phyloP scores from a whole-genome alignment of 768 basidiomycete genomes.

The Fomitopsis pulvina region DNA sequence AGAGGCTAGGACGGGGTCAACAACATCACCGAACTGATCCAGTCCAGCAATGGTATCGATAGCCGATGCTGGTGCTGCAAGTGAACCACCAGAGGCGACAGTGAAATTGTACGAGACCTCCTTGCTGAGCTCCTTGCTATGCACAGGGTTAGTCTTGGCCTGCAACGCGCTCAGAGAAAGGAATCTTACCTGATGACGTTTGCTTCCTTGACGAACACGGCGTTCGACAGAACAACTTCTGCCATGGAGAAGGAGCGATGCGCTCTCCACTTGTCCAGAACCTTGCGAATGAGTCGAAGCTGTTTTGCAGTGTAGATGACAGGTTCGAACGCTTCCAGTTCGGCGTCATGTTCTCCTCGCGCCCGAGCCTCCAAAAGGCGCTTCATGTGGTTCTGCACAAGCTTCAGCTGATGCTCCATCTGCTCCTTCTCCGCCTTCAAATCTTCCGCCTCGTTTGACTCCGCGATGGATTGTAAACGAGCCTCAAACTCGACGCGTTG shows the following conservation, averaged over 20 bases:
- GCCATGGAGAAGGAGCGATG: conserved; percentile 90
- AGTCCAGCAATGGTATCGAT: conserved; percentile 82
- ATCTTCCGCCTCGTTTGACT: conserved; percentile 77
- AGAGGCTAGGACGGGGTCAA: conserved; percentile 72
- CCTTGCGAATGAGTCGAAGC: conserved; percentile 74
- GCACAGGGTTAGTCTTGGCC: conserved; percentile 1
- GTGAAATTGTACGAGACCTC: conserved; percentile 90
- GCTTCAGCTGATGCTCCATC: conserved; percentile 81
- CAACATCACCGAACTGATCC: conserved; percentile 88
- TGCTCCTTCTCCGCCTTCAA: conserved; percentile 87
- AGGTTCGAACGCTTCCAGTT: conserved; percentile 64
- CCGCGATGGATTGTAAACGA: conserved; percentile 52
- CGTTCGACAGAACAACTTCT: conserved; percentile 77
- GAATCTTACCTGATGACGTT: conserved; percentile 76
- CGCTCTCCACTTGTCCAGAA: conserved; percentile 79
- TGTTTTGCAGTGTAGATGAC: conserved; percentile 79
- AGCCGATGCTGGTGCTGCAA: conserved; percentile 75
- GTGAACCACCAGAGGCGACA: conserved; percentile 74
- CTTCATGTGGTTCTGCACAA: conserved; percentile 79
- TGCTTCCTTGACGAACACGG: conserved; percentile 87
- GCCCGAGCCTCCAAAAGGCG: conserved; percentile 71
- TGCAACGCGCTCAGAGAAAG: too few species aligned
- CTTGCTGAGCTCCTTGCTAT: conserved; percentile 81
- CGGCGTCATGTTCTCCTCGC: conserved; percentile 66
- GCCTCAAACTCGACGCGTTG: conserved; percentile 48